Conservation (phyloP, 805 yeast species). For the Zygosaccharomyces bisporus region DNA sequence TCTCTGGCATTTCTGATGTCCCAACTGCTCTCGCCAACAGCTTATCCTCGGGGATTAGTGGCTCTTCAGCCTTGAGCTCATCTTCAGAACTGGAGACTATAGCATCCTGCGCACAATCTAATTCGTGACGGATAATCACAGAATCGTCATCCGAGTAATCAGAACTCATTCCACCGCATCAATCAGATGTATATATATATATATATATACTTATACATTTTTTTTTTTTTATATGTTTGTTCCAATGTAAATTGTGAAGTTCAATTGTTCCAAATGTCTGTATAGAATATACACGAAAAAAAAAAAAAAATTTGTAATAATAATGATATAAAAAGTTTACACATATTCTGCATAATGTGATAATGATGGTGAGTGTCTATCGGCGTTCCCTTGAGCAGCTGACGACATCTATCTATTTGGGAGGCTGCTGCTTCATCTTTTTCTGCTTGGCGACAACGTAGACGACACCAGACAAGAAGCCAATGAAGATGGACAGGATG, state of each 20-base stretch:
- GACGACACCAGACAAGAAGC: slow-evolving; percentile 92
- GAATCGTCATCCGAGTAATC: slow-evolving; percentile 15
- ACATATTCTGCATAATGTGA: not conserved
- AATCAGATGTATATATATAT: too few relatives aligned
- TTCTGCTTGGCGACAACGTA: slow-evolving; percentile 94
- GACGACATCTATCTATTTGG: not conserved
- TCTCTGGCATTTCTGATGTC: not conserved
- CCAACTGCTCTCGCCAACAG: not conserved
- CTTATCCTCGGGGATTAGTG: not conserved
- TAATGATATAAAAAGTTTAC: not conserved
- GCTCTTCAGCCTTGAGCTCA: slow-evolving; percentile 2
- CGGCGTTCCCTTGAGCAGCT: not conserved
- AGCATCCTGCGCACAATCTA: not conserved
- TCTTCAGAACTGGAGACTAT: slow-evolving; percentile 6
- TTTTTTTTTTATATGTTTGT: too few relatives aligned
- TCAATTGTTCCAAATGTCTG: too few relatives aligned
- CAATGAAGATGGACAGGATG: slow-evolving; percentile 83
- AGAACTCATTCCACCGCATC: slow-evolving; percentile 7
- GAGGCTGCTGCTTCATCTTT: slow-evolving; percentile 45
- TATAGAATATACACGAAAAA: not conserved
- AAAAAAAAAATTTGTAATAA: not conserved
- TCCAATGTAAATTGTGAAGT: too few relatives aligned
- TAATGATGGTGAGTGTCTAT: not conserved
- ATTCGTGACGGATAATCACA: slow-evolving; percentile 2
- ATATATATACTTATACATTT: too few relatives aligned